Evolutionary conservation across 2,329 filamentous ascomycete species (phyloP).

Genomic region (Fusarium torulosum): DNA sequence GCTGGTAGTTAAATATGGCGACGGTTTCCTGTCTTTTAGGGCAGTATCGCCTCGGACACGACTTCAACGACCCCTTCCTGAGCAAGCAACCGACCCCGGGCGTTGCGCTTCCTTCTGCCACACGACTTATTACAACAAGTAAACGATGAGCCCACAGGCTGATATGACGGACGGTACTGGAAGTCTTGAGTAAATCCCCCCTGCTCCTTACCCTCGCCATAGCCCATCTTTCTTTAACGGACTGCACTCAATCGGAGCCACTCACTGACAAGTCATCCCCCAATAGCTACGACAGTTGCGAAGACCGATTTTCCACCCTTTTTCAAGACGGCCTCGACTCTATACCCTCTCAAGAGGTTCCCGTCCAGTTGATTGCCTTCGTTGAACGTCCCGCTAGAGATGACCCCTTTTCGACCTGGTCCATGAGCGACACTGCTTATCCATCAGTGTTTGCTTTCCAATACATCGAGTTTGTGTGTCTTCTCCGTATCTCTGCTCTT

Average conservation of each 20-base stretch:
- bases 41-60: background rate
- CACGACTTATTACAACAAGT: background rate
- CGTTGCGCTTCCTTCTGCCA: background rate
- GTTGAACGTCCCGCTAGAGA: background rate
- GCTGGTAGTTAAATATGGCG: background rate
- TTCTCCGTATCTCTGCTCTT: background rate
- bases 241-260: background rate
- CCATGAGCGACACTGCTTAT: background rate
- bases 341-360: background rate
- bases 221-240: background rate
- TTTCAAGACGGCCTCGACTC: background rate
- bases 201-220: background rate
- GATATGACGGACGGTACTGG: background rate
- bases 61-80: background rate
- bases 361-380: conserved; percentile 3
- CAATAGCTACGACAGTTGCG: background rate
- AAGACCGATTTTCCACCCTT: background rate
- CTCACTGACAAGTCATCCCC: background rate
- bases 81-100: too few relatives aligned
- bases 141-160: background rate
- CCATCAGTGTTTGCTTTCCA: background rate
- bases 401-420: conserved; percentile 7
- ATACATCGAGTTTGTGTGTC: background rate
- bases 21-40: background rate
- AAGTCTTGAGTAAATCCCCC: background rate